Evolutionary conservation across 1,284 basidiomycete genomes (phyloP), one percentile per base, ranked within the genome.

Genomic region (Apiotrichum laibachii): DNA sequence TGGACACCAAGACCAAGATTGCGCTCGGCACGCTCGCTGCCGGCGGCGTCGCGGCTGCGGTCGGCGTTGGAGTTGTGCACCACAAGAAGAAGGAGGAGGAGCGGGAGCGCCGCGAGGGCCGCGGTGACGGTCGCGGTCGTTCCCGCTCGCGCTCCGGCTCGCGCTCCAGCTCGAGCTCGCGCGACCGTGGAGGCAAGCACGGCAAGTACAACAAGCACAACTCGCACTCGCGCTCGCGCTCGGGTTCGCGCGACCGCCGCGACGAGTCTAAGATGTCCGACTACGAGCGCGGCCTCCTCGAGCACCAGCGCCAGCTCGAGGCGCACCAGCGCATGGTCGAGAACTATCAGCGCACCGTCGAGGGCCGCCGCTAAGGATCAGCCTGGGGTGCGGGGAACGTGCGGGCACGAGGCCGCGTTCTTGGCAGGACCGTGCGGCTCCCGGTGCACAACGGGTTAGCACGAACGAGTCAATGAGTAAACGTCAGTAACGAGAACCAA

Each of bases 281-380:
- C 21, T 52, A 52, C 40, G 42, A 52, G 50, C 39, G 42, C 49
- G 55, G 55, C 7, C 55, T 56, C 19, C 45, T 40, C 37, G 34
- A 56, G 55, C 55, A 56, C 50, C 34, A 50, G 55, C 55, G 55
- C 55, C 49, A 51, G 55, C 40, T 50, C 13, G 55, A 56, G 40
- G 55, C 55, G 7, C 48, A 56, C 42, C 47, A 56, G 46, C 54
- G 54, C 47, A 49, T 49, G 46, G 47, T 55, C 19, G 54, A 55
- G 45, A 34, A 44, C 22, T 54, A 54, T 45, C 45, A 54, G 53
- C 44, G 45, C 45, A 44, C 44, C 34, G 53, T 54, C 45, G 53
- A 54, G 53, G 45, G 45, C 33, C 53, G 53, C 45, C 35, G 53
- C 43, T 54, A 26, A 34, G 19, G 2, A 4, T 11, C 39, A 5